Conservation (phyloP, 2,329 filamentous ascomycete species). For the Rhynchosporium graminicola region DNA sequence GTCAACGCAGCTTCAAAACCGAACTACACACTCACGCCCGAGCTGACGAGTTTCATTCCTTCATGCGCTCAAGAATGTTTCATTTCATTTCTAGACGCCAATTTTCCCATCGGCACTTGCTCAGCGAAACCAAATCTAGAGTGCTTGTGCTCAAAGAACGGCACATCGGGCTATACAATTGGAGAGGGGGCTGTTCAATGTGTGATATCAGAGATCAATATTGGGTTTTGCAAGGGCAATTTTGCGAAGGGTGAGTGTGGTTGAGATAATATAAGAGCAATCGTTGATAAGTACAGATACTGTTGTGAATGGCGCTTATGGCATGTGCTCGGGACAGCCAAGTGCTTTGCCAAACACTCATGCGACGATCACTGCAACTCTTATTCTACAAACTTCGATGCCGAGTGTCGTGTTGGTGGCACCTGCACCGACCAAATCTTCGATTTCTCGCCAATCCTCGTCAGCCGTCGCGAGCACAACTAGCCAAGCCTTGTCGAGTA, state of each 20-base stretch:
- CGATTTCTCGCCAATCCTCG: constrained; percentile 8
- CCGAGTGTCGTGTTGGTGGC: constrained; percentile 41
- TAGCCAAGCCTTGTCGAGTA: constrained; percentile 14
- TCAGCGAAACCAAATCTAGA: constrained; percentile 53
- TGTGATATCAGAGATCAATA: constrained; percentile 53
- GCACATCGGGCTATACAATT: constrained; percentile 63
- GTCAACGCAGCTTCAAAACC: constrained; percentile 23
- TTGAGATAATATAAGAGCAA: not conserved
- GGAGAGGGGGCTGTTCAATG: constrained; percentile 73
- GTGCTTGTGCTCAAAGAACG: constrained; percentile 64
- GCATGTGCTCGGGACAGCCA: constrained; percentile 57
- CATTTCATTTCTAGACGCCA: constrained; percentile 59
- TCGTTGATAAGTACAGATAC: constrained; percentile 39
- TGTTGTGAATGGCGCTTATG: constrained; percentile 52
- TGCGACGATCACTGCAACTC: constrained; percentile 57
- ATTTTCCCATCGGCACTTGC: constrained; percentile 56
- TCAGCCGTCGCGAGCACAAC: constrained; percentile 5
- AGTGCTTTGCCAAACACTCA: constrained; percentile 59
- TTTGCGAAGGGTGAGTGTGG: constrained; percentile 40
- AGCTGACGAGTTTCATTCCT: constrained; percentile 39
- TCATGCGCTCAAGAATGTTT: constrained; percentile 63
- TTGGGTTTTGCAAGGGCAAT: constrained; percentile 53
- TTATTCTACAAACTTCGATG: constrained; percentile 46
- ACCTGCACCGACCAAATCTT: constrained; percentile 28
- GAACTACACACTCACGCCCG: constrained; percentile 31